Percentiles rank a stretch among this genome's conserved stretches.
These are phyloP conservation scores for Curvularia sp. DNA, from an alignment of 2,329 filamentous ascomycete genomes.

Conservation along the genomic window DNA sequence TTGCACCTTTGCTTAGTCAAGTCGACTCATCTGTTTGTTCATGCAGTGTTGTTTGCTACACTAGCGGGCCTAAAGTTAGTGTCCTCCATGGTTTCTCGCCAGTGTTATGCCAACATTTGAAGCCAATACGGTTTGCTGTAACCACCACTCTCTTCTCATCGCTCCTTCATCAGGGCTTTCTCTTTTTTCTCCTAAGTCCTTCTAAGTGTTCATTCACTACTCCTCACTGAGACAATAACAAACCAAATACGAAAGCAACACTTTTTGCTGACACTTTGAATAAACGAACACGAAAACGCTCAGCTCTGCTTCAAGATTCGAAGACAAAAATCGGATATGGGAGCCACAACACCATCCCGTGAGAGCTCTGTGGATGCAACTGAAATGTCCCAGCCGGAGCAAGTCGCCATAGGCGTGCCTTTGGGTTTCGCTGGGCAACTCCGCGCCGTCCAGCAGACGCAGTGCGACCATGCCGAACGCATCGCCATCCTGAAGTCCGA, in stretches of 20 bases:
- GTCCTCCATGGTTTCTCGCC: too few species aligned
- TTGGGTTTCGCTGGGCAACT: slow-evolving; percentile 28
- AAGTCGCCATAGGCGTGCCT: slow-evolving; percentile 11
- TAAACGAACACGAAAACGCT: background rate
- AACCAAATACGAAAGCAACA: too few species aligned
- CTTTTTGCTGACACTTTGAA: background rate
- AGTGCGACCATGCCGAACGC: slow-evolving; percentile 14
- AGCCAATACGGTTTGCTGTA: background rate
- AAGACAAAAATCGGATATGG: background rate
- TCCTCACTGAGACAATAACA: too few species aligned
- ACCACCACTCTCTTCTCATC: background rate
- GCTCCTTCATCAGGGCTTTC: too few species aligned
- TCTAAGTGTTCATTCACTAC: too few species aligned
- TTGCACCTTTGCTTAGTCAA: background rate
- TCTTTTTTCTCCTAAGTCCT: background rate
- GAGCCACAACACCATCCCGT: background rate
- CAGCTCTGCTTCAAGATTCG: background rate
- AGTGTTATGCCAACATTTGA: background rate
- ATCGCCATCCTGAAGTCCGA: slow-evolving; percentile 22
- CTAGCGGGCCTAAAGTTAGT: too few species aligned
- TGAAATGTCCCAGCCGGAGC: background rate
- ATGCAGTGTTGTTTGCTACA: too few species aligned
- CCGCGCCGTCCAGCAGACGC: slow-evolving; percentile 20
- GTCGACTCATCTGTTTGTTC: background rate
- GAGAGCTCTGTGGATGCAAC: background rate